phyloP scores from a whole-genome alignment of 164 flowering plant genomes.

The Brasenia schreberi region DNA sequence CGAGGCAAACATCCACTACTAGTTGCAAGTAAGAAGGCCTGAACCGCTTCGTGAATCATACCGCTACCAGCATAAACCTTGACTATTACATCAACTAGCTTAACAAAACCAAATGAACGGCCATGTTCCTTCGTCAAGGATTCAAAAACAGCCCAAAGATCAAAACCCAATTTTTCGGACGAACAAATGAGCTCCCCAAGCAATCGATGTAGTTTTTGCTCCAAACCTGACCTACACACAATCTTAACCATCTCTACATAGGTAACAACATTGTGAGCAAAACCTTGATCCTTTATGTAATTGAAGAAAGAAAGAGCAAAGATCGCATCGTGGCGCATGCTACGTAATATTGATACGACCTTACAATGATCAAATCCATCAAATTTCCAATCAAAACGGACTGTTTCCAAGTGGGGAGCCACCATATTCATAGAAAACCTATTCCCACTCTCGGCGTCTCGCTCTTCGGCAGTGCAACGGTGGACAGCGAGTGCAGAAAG shows the following conservation, averaged over 20 bases:
- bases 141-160: conserved; percentile 28
- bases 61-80: conserved; percentile 34
- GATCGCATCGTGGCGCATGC: conserved; percentile 31
- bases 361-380: conserved; percentile 13
- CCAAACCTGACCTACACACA: conserved; percentile 32
- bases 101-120: conserved; percentile 6
- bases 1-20: conserved; percentile 26
- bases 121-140: conserved; percentile 17
- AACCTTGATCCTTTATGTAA: conserved; percentile 32
- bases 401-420: not conserved
- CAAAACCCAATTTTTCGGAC: conserved; percentile 17
- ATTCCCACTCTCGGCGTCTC: not conserved
- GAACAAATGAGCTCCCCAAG: conserved; percentile 37
- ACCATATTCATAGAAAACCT: not conserved
- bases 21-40: conserved; percentile 22
- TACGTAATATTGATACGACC: conserved; percentile 24
- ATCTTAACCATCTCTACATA: conserved; percentile 34
- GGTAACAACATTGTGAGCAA: conserved; percentile 23
- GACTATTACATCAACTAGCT: conserved; percentile 32
- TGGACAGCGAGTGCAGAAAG: not conserved
- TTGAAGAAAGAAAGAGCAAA: conserved; percentile 37
- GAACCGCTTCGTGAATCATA: conserved; percentile 57
- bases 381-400: not conserved
- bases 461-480: not conserved
- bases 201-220: conserved; percentile 29